Evolutionary conservation across 176 grass and related monocot species (phyloP).

Genomic region (Calamus simplicifolius): DNA sequence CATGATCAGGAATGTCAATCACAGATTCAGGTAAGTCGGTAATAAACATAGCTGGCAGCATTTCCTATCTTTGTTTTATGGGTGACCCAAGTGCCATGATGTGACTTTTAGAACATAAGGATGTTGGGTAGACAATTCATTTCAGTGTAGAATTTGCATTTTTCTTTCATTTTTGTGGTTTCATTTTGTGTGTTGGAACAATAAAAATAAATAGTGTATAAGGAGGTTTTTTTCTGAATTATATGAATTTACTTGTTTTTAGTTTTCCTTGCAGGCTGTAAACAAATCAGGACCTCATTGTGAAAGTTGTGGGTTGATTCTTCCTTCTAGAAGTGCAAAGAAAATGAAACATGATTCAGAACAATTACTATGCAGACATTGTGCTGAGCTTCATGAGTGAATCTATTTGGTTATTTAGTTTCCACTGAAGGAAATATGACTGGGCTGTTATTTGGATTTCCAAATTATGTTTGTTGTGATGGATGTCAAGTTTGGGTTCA

Average conservation of each 20-base stretch:
- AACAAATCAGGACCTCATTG: slow-evolving; percentile 36
- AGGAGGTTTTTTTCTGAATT: neutral
- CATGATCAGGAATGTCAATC: slow-evolving; percentile 66
- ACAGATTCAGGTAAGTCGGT: slow-evolving; percentile 31
- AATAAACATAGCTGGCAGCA: too few species aligned
- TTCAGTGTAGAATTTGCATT: too few species aligned
- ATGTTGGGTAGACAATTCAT: too few species aligned
- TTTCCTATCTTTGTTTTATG: too few species aligned
- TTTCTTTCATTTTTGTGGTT: too few species aligned
- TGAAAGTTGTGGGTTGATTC: slow-evolving; percentile 45
- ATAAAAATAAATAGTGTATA: neutral
- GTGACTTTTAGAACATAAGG: too few species aligned
- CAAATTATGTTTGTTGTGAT: slow-evolving; percentile 73
- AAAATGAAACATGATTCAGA: slow-evolving; percentile 40
- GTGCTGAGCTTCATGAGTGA: slow-evolving; percentile 22
- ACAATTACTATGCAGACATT: slow-evolving; percentile 55
- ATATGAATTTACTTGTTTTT: slow-evolving; percentile 10
- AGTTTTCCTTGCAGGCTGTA: slow-evolving; percentile 25
- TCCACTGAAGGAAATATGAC: too few species aligned
- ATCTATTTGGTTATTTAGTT: too few species aligned
- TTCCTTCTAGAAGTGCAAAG: slow-evolving; percentile 48
- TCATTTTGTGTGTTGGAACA: too few species aligned
- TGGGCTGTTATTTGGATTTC: neutral
- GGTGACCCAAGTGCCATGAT: too few species aligned
- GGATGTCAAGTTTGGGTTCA: slow-evolving; percentile 95